Evolutionary conservation across 805 yeast genomes (phyloP).

Genomic region (Schizosaccharomyces octosporus): DNA sequence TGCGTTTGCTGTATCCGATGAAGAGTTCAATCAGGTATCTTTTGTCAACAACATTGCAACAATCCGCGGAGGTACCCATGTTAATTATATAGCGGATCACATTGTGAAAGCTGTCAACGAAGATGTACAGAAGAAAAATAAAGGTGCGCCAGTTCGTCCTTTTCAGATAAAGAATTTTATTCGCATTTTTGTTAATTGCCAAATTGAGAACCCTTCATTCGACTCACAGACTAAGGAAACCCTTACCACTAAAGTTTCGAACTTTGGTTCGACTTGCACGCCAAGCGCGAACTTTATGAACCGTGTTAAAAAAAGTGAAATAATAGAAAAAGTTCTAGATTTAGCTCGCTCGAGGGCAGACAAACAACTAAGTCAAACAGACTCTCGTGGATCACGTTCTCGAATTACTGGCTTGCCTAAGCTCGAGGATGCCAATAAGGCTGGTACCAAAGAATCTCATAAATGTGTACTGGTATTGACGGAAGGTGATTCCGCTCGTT

Average conservation of each 20-base stretch:
- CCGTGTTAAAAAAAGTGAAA: slow-evolving; percentile 48
- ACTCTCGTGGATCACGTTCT: slow-evolving; percentile 46
- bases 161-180: slow-evolving; percentile 74
- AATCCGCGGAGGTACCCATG: slow-evolving; percentile 91
- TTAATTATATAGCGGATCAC: slow-evolving; percentile 63
- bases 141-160: slow-evolving; percentile 52
- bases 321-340: slow-evolving; percentile 41
- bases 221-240: slow-evolving; percentile 95
- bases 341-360: slow-evolving; percentile 78
- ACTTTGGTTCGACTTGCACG: slow-evolving; percentile 70
- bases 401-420: slow-evolving; percentile 76
- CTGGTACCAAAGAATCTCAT: slow-evolving; percentile 80
- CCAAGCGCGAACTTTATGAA: slow-evolving; percentile 55
- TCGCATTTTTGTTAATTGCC: slow-evolving; percentile 74
- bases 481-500: slow-evolving; percentile 90
- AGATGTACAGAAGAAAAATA: slow-evolving; percentile 42
- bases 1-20: slow-evolving; percentile 84
- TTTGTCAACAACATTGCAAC: slow-evolving; percentile 96
- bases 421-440: slow-evolving; percentile 83
- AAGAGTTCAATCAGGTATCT: slow-evolving; percentile 74
- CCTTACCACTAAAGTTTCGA: slow-evolving; percentile 63
- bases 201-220: slow-evolving; percentile 88
- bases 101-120: slow-evolving; percentile 56
- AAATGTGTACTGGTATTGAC: slow-evolving; percentile 83
- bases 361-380: slow-evolving; percentile 63